Evolutionary conservation across 1,284 basidiomycete species (phyloP).

Genomic region (Farysia itapuensis): DNA sequence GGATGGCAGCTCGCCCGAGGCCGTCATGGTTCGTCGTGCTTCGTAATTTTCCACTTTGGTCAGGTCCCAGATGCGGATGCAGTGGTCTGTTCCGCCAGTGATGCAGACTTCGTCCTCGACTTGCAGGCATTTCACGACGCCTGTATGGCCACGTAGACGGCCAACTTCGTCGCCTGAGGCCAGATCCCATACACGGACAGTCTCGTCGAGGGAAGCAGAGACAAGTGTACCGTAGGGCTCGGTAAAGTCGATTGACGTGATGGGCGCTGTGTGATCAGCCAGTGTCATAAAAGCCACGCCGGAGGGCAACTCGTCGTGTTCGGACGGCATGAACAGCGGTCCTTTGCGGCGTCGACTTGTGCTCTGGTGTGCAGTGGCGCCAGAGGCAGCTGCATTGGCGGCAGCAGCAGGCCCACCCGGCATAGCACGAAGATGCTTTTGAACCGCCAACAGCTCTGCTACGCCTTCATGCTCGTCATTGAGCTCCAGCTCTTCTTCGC

Average conservation of each 20-base stretch:
- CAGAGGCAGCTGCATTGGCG: conserved; percentile 29
- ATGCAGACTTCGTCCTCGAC: conserved; percentile 89
- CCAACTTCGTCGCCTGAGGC: conserved; percentile 64
- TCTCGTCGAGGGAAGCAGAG: conserved; percentile 68
- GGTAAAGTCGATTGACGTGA: conserved; percentile 89
- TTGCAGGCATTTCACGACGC: conserved; percentile 79
- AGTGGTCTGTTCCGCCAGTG: conserved; percentile 84
- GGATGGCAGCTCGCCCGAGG: conserved; percentile 31
- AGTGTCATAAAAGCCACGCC: conserved; percentile 97
- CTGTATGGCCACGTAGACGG: conserved; percentile 49
- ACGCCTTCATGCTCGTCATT: conserved; percentile 69
- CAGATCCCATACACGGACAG: conserved; percentile 82
- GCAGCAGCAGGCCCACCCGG: conserved; percentile 52
- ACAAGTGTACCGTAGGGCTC: conserved; percentile 95
- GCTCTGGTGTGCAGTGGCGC: conserved; percentile 20
- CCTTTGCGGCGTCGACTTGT: conserved; percentile 46
- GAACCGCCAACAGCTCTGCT: conserved; percentile 48
- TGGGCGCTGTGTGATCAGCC: conserved; percentile 75
- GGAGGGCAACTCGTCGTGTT: conserved; percentile 91
- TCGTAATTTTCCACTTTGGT: conserved; percentile 55
- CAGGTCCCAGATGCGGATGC: conserved; percentile 63
- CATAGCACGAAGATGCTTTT: conserved; percentile 53
- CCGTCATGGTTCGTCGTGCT: conserved; percentile 38
- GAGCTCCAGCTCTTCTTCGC: conserved; percentile 92
- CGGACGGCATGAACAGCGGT: conserved; percentile 92